Evolutionary conservation across 768 basidiomycete genomes (phyloP).

Genomic region (Sutorius australiensis): DNA sequence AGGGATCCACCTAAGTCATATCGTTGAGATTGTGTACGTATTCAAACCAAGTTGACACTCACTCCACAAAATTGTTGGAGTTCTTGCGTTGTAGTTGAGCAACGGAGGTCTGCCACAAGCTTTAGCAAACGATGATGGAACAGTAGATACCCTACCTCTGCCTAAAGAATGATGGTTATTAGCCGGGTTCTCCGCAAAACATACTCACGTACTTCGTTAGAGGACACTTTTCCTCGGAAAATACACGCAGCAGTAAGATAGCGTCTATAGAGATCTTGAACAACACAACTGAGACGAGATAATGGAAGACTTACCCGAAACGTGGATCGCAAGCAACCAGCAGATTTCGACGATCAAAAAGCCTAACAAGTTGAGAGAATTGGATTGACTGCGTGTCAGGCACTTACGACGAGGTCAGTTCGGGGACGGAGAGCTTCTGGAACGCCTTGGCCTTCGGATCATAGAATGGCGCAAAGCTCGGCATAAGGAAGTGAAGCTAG

Average conservation of each 20-base stretch:
- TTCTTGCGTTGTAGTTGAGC: slow-evolving; percentile 73
- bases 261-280: slow-evolving; percentile 43
- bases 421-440: slow-evolving; percentile 56
- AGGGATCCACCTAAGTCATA: slow-evolving; percentile 69
- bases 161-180: slow-evolving; percentile 33
- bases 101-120: slow-evolving; percentile 53
- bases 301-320: slow-evolving; percentile 47
- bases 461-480: slow-evolving; percentile 88
- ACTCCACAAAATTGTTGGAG: slow-evolving; percentile 78
- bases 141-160: slow-evolving; percentile 40
- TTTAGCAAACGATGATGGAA: slow-evolving; percentile 7
- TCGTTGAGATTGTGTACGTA: slow-evolving; percentile 1
- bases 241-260: slow-evolving; percentile 86
- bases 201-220: slow-evolving; percentile 62
- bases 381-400: not conserved
- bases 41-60: slow-evolving; percentile 18
- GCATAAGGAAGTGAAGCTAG: slow-evolving; percentile 94
- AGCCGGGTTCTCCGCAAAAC: not conserved
- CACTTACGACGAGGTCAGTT: slow-evolving; percentile 71
- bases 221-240: slow-evolving; percentile 79
- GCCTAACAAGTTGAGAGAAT: slow-evolving; percentile 34
- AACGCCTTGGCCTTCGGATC: slow-evolving; percentile 61
- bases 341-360: slow-evolving; percentile 78
- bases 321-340: slow-evolving; percentile 82
- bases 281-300: not conserved